These are phyloP conservation scores for Daldinia sp. DNA, from an alignment of 2,329 filamentous ascomycete genomes.

Conservation along the genomic window DNA sequence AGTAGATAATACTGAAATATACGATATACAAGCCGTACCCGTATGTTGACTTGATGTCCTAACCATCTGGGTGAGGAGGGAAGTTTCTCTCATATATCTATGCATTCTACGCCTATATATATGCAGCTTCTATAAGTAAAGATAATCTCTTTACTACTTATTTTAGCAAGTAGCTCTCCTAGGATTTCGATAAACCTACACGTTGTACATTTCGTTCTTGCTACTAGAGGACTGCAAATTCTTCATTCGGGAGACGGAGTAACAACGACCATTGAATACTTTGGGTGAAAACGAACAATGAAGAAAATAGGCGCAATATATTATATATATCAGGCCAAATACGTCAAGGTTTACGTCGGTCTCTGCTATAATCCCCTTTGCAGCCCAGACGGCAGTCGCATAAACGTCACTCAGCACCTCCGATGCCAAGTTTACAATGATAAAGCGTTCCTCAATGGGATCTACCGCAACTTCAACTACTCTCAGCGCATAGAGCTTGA, in stretches of 20 bases:
- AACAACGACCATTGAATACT: too few species aligned
- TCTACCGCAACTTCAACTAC: background rate
- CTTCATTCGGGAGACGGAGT: background rate
- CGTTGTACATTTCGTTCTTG: background rate
- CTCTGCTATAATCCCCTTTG: background rate
- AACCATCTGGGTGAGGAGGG: too few species aligned
- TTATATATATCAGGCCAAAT: background rate
- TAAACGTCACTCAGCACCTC: background rate
- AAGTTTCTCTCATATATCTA: too few species aligned
- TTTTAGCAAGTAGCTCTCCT: too few species aligned
- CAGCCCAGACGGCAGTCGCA: too few species aligned
- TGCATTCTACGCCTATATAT: too few species aligned
- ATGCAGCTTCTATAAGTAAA: too few species aligned
- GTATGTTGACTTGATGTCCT: too few species aligned
- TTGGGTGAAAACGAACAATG: background rate
- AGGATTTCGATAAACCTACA: too few species aligned
- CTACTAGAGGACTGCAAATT: background rate
- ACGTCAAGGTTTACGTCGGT: background rate
- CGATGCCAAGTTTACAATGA: conserved; percentile 4
- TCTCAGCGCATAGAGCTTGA: background rate
- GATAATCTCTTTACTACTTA: too few species aligned
- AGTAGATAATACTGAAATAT: too few species aligned
- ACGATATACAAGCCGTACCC: too few species aligned
- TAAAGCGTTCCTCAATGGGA: background rate
- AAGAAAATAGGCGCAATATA: background rate